phyloP scores from a whole-genome alignment of 2,329 filamentous ascomycete species.

The Aspergillus sclerotialis region DNA sequence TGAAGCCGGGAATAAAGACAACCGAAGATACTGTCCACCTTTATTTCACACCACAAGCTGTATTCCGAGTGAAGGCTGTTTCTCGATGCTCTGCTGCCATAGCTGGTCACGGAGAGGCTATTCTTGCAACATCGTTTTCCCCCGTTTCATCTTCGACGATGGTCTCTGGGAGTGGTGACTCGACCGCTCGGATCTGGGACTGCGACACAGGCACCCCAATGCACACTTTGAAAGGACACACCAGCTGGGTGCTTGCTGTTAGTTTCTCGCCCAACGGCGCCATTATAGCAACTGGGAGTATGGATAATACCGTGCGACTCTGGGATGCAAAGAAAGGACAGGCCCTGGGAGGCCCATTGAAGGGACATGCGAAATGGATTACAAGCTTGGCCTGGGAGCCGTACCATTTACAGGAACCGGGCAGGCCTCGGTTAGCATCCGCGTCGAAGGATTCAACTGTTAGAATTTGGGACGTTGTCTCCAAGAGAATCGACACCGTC shows the following conservation, averaged over 20 bases:
- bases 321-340: slow-evolving; percentile 83
- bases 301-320: slow-evolving; percentile 84
- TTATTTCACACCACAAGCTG: slow-evolving; percentile 72
- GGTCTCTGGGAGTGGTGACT: slow-evolving; percentile 85
- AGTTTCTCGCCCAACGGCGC: slow-evolving; percentile 79
- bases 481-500: slow-evolving; percentile 70
- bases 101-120: slow-evolving; percentile 84
- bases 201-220: slow-evolving; percentile 87
- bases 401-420: slow-evolving; percentile 70
- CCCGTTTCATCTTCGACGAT: slow-evolving; percentile 68
- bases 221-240: slow-evolving; percentile 78
- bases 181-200: slow-evolving; percentile 89
- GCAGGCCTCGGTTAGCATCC: slow-evolving; percentile 73
- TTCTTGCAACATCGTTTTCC: slow-evolving; percentile 78
- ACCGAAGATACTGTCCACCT: slow-evolving; percentile 58
- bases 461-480: slow-evolving; percentile 76
- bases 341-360: slow-evolving; percentile 62
- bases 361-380: slow-evolving; percentile 84
- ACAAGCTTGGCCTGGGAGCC: slow-evolving; percentile 88
- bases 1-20: slow-evolving; percentile 45
- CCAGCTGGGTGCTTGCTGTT: slow-evolving; percentile 82
- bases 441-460: slow-evolving; percentile 86
- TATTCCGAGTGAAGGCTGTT: slow-evolving; percentile 88
- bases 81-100: slow-evolving; percentile 85
- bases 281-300: slow-evolving; percentile 79